These are phyloP conservation scores for Hippophae tibetana DNA, from an alignment of 306 rosid species.

Conservation along the genomic window DNA sequence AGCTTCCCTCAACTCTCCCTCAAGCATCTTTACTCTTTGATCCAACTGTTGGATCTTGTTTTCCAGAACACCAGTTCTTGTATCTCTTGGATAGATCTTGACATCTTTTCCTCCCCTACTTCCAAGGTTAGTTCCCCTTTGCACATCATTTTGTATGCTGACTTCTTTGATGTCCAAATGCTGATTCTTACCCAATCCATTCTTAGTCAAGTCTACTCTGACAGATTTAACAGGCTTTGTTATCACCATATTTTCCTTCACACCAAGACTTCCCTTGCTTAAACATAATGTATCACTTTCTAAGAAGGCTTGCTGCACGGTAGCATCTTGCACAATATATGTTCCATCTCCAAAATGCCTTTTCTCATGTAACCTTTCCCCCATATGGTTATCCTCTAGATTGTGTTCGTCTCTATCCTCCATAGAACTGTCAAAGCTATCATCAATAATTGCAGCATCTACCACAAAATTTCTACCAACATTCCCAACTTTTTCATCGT, in stretches of 20 bases:
- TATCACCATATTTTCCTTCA: constrained; percentile 29
- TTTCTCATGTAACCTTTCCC: constrained; percentile 29
- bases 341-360: constrained; percentile 26
- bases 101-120: constrained; percentile 53
- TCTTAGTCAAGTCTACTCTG: constrained; percentile 54
- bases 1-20: constrained; percentile 92
- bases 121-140: constrained; percentile 32
- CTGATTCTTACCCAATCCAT: constrained; percentile 31
- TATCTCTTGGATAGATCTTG: constrained; percentile 64
- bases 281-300: constrained; percentile 21
- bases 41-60: constrained; percentile 64
- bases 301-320: constrained; percentile 22
- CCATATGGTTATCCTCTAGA: constrained; percentile 10
- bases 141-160: constrained; percentile 39
- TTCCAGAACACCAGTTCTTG: constrained; percentile 47
- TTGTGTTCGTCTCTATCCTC: constrained; percentile 27
- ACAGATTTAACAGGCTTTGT: constrained; percentile 70
- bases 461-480: constrained; percentile 18
- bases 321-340: constrained; percentile 18
- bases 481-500: constrained; percentile 18
- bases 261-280: constrained; percentile 23
- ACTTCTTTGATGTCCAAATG: constrained; percentile 36
- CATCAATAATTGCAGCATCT: constrained; percentile 27
- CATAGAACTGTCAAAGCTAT: constrained; percentile 17
- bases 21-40: constrained; percentile 70